Conservation (phyloP, 2,329 filamentous ascomycete genomes). For the Botrytis medusae region DNA sequence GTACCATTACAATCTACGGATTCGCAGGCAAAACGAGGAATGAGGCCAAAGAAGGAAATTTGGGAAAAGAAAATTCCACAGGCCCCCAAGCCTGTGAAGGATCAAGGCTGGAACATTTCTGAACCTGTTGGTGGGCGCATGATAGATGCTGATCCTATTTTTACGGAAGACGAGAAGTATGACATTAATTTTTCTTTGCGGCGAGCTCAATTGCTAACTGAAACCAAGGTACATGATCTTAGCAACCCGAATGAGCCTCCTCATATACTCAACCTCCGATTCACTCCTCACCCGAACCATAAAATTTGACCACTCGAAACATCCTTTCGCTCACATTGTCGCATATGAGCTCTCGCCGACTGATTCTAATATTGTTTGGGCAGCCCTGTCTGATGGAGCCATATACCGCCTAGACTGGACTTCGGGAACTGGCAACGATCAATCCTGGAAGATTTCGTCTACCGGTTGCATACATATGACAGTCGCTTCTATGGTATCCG, state of each 20-base stretch:
- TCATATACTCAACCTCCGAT: constrained; percentile 77
- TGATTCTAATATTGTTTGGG: constrained; percentile 54
- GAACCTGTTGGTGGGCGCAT: constrained; percentile 65
- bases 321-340: constrained; percentile 39
- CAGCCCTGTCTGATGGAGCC: constrained; percentile 57
- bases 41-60: constrained; percentile 21
- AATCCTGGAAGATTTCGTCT: constrained; percentile 43
- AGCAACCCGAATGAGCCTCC: constrained; percentile 70
- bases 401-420: constrained; percentile 62
- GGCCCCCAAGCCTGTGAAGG: constrained; percentile 26
- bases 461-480: constrained; percentile 41
- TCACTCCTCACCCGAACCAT: constrained; percentile 79
- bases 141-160: constrained; percentile 62
- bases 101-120: constrained; percentile 56
- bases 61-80: constrained; percentile 18
- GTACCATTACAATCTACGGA: constrained; percentile 11
- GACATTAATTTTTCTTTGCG: constrained; percentile 32
- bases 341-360: constrained; percentile 45
- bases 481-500: constrained; percentile 40
- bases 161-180: constrained; percentile 61
- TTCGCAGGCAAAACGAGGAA: neutral
- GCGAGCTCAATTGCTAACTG: constrained; percentile 25
- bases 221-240: constrained; percentile 64
- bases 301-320: constrained; percentile 40
- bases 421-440: constrained; percentile 45